These are phyloP conservation scores for Excoecaria agallocha DNA, from an alignment of 345 rosid species.

Conservation along the genomic window DNA sequence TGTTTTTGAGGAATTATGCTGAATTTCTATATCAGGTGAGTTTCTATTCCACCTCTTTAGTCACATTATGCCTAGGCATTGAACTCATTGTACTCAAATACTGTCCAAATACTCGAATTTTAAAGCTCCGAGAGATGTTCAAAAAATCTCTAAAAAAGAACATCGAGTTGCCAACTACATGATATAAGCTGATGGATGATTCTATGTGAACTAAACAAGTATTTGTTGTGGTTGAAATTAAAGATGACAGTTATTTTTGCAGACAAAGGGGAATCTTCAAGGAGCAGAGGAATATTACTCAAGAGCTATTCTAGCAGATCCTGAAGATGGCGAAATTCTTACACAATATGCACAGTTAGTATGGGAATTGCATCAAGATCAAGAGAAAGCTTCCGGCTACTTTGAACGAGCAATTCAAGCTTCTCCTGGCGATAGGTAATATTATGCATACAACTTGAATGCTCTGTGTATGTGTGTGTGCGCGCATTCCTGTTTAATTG, in stretches of 20 bases:
- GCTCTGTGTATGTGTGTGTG: no score
- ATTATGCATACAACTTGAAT: no score
- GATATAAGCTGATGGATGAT: no score
- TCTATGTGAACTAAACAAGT: no score
- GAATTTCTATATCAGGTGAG: constrained; percentile 51
- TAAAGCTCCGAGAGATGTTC: no score
- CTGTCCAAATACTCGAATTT: no score
- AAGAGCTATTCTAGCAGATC: constrained; percentile 54
- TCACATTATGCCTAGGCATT: background rate
- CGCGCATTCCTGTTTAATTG: no score
- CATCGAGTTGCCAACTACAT: no score
- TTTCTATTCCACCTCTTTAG: background rate
- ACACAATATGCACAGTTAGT: constrained; percentile 47
- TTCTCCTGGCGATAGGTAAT: constrained; percentile 49
- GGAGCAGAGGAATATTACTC: constrained; percentile 53
- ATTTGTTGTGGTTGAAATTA: no score
- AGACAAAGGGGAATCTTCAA: constrained; percentile 41
- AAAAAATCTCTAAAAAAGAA: no score
- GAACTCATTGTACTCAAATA: no score
- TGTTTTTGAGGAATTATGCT: constrained; percentile 60
- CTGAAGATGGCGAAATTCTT: constrained; percentile 49
- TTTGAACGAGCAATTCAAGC: constrained; percentile 51
- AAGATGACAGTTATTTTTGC: constrained; percentile 9
- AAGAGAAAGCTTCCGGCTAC: constrained; percentile 43
- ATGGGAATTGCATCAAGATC: constrained; percentile 47